These are phyloP conservation scores for Sugiyamaella grinbergsii DNA, from an alignment of 1,139 yeast species.

Conservation along the genomic window DNA sequence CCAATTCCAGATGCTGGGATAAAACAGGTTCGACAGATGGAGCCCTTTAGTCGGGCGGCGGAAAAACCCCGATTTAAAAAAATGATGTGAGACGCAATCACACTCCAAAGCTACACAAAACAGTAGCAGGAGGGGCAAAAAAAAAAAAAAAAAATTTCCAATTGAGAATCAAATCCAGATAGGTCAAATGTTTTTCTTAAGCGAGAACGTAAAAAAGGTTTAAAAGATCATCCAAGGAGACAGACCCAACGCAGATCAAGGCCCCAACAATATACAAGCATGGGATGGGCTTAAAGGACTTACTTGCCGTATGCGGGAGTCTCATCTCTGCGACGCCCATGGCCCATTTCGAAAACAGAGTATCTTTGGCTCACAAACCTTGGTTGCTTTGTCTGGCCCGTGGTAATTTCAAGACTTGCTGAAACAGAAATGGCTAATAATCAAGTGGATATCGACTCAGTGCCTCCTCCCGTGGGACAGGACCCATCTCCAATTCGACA, in stretches of 20 bases:
- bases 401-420: too few relatives aligned
- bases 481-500: constrained; percentile 4
- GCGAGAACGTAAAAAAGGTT: not conserved
- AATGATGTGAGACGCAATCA: not conserved
- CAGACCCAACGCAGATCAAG: not conserved
- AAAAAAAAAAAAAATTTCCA: too few relatives aligned
- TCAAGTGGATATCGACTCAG: constrained; percentile 6
- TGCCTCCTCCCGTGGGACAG: constrained; percentile 3
- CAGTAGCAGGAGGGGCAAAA: constrained; percentile 7
- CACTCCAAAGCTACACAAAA: not conserved
- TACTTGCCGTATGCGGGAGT: too few relatives aligned
- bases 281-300: not conserved
- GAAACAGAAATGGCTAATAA: constrained; percentile 10
- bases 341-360: too few relatives aligned
- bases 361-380: too few relatives aligned
- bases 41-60: constrained; percentile 5
- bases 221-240: not conserved
- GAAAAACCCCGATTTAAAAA: not conserved
- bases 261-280: not conserved
- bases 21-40: not conserved
- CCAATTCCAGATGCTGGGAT: too few relatives aligned
- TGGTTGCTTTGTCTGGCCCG: not conserved
- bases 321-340: not conserved
- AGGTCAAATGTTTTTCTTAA: not conserved
- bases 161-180: not conserved